Base-by-base conservation (phyloP, 257 asterid species). In the Cruciata laevipes region DNA sequence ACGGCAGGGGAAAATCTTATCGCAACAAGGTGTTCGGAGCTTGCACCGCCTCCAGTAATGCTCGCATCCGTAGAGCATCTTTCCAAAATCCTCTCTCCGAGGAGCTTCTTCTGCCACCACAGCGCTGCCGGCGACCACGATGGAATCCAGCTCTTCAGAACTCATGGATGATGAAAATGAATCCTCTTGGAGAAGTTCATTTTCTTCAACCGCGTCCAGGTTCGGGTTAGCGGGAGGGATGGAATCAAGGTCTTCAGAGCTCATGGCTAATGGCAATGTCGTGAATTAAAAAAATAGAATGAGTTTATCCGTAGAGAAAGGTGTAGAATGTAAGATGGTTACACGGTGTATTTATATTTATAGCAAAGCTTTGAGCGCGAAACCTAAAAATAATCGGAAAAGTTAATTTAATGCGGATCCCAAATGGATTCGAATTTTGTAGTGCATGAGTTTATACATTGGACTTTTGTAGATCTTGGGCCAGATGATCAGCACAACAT, bases 31-130 rank as follows among this genome's bases (percentile, higher is more conserved):
- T 5, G 96, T 87, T 75, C 89, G 76, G 70, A 91, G 66, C 77
- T 83, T 88, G 85, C 97, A 90, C 60, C 97, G 84, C 70, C 97
- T 83, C 68, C 84, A 75, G 60, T 91, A 91, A 76, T 91, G 97
- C 71, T 83, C 89, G 78, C 97, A 91, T 80, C 97, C 97, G 65
- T 85, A 72, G 57, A 72, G 83, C 81, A 75, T 69, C 77, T 84
- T 89, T 44, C 83, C 96, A 37, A 82, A 78, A 74, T 86, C 85
- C 68, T 80, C 80, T 71, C 80, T 74, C 30, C 37, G 38, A 23
- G 62, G 30, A 20, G 62, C 33, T 6, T 30, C 27, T 44, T 21
- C 18, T 16, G 8, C 65, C 65, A 9, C 35, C 66, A 6, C 30
- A 16, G 4, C 53, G 20, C 7, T 77, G 61, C 65, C 56, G 69